Percentiles rank a stretch among this genome's conserved stretches.
phyloP scores from a whole-genome alignment of 805 yeast genomes.

The Debaryomyces castellii region DNA sequence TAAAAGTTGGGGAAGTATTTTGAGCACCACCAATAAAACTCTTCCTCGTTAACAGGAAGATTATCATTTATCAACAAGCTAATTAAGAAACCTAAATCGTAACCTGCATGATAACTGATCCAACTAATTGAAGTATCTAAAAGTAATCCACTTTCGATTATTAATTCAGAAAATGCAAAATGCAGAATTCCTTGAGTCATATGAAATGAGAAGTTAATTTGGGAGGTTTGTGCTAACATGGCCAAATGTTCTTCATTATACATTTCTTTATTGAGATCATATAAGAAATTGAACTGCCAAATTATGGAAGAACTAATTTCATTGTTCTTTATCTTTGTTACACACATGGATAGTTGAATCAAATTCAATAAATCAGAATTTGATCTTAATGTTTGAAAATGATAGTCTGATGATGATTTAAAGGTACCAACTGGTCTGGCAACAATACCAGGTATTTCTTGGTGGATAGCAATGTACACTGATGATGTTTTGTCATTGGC shows the following conservation, averaged over 20 bases:
- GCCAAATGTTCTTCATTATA: constrained; percentile 82
- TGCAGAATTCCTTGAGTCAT: constrained; percentile 75
- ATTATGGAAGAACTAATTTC: constrained; percentile 71
- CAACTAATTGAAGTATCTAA: constrained; percentile 72
- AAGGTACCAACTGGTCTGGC: constrained; percentile 96
- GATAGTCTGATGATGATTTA: constrained; percentile 86
- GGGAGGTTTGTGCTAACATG: constrained; percentile 75
- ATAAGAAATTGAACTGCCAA: constrained; percentile 96
- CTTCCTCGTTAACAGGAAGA: constrained; percentile 80
- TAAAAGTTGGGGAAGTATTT: constrained; percentile 78
- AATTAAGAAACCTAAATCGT: constrained; percentile 87
- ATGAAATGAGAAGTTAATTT: constrained; percentile 72
- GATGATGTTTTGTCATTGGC: constrained; percentile 47
- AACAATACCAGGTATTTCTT: constrained; percentile 94
- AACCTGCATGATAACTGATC: constrained; percentile 92
- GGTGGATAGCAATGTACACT: constrained; percentile 68
- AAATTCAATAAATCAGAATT: constrained; percentile 85
- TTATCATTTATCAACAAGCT: constrained; percentile 70
- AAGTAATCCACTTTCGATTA: constrained; percentile 83
- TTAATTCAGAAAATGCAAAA: constrained; percentile 76
- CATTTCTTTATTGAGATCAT: constrained; percentile 79
- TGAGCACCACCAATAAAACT: constrained; percentile 68
- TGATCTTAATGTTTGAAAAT: constrained; percentile 90
- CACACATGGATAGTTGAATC: constrained; percentile 64
- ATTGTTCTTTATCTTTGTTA: constrained; percentile 33